Base-by-base conservation (phyloP, 1,284 basidiomycete species). In the Ceratobasidium sp. region DNA sequence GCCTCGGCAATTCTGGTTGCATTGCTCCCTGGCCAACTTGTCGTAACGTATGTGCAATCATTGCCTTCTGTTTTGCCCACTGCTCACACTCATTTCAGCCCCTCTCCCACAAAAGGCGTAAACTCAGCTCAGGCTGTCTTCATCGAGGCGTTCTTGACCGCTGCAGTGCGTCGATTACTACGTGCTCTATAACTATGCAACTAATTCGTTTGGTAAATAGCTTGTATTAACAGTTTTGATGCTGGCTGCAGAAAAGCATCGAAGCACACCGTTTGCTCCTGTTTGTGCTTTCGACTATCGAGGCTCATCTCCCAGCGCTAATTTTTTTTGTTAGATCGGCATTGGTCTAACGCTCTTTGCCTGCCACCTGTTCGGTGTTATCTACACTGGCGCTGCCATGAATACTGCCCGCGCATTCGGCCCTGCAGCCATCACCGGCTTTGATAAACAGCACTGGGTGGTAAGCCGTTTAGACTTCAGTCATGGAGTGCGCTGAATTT, bases 351-450 rank as follows among this genome's bases (percentile, higher is more conserved):
- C 89, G 0, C 82, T 93, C 19, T 91, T 92, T 79, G 87, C 87
- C 7, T 87, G 89, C 76, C 90, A 92, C 78, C 81, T 93, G 84
- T 90, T 81, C 76, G 88, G 83, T 45, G 85, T 89, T 1, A 85
- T 83, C 76, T 90, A 87, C 78, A 90, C 89, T 0, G 88, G 89
- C 5, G 88, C 86, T 14, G 85, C 84, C 17, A 87, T 89, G 86
- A 94, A 93, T 80, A 90, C 91, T 1, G 92, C 93, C 15, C 87
- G 92, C 77, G 84, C 91, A 0, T 93, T 93, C 80, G 93, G 92
- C 0, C 93, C 93, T 0, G 90, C 91, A 2, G 89, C 89, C 17
- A 85, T 93, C 50, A 85, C 87, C 1, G 87, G 88, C 7, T 93
- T 93, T 80, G 81, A 84, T 0, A 57, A 66, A 19, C 82, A 83